phyloP scores from a whole-genome alignment of 345 rosid genomes.

The Excoecaria agallocha region DNA sequence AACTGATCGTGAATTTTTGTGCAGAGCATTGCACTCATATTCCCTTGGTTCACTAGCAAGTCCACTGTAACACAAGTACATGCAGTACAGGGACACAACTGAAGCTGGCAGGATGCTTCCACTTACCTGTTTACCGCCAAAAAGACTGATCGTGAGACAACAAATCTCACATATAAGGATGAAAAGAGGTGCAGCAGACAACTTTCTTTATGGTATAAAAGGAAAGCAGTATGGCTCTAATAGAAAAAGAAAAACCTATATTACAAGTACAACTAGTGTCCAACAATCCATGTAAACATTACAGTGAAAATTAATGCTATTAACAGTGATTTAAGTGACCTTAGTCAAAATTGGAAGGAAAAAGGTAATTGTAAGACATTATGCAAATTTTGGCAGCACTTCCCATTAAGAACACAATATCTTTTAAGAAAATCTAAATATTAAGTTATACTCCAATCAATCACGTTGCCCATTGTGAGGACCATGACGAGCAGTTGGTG shows the following conservation, averaged over 20 bases:
- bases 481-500: background rate
- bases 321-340: background rate
- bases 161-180: background rate
- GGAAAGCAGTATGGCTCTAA: background rate
- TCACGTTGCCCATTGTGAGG: background rate
- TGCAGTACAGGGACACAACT: conserved; percentile 82
- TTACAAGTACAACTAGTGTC: background rate
- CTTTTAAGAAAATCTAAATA: background rate
- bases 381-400: background rate
- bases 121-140: conserved; percentile 54
- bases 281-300: background rate
- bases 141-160: background rate
- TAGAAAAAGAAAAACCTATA: background rate
- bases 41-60: conserved; percentile 97
- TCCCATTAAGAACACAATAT: background rate
- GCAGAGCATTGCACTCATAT: conserved; percentile 90
- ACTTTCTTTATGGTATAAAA: background rate
- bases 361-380: background rate
- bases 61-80: conserved; percentile 96
- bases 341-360: background rate
- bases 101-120: conserved; percentile 98
- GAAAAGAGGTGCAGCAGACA: background rate
- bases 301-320: background rate
- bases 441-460: background rate
- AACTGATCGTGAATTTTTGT: conserved; percentile 80